Percentiles rank a stretch among this genome's conserved stretches.
Conservation (phyloP, 306 rosid genomes). For the Fragaria nilgerrensis region DNA sequence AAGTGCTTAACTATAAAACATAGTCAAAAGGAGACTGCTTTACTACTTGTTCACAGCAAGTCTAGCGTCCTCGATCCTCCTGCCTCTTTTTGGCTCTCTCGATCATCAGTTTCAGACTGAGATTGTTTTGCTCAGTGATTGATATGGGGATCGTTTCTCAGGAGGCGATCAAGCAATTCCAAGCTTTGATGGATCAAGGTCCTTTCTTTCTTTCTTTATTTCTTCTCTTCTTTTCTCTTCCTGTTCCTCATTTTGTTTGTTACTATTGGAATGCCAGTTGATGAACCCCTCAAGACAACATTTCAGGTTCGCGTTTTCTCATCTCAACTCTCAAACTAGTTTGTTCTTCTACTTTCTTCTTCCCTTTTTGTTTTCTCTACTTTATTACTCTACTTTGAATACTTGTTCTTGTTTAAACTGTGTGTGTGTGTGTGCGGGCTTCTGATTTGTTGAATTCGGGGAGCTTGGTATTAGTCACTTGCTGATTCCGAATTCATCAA, state of each 20-base stretch:
- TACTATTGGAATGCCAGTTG: conserved; percentile 45
- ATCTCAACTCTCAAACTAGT: background rate
- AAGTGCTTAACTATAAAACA: too few relatives aligned
- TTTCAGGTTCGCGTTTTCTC: conserved; percentile 63
- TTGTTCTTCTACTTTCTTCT: background rate
- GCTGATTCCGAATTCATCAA: background rate
- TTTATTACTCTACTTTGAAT: background rate
- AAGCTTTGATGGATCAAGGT: conserved; percentile 80
- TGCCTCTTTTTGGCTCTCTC: too few relatives aligned
- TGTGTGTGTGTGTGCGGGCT: background rate
- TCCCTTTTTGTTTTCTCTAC: background rate
- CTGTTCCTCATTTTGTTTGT: background rate
- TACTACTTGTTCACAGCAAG: too few relatives aligned
- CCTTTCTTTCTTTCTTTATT: background rate
- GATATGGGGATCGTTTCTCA: conserved; percentile 65
- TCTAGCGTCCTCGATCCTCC: too few relatives aligned
- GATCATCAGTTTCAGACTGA: background rate
- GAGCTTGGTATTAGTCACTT: background rate
- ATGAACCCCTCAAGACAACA: conserved; percentile 65
- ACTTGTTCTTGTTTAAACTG: background rate
- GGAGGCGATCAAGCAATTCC: conserved; percentile 65
- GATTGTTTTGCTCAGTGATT: background rate
- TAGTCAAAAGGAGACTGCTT: too few relatives aligned
- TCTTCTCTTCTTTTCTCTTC: background rate
- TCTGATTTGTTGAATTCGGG: background rate